Base-by-base conservation (phyloP, 2,329 filamentous ascomycete species). In the Chaetomium globosum region DNA sequence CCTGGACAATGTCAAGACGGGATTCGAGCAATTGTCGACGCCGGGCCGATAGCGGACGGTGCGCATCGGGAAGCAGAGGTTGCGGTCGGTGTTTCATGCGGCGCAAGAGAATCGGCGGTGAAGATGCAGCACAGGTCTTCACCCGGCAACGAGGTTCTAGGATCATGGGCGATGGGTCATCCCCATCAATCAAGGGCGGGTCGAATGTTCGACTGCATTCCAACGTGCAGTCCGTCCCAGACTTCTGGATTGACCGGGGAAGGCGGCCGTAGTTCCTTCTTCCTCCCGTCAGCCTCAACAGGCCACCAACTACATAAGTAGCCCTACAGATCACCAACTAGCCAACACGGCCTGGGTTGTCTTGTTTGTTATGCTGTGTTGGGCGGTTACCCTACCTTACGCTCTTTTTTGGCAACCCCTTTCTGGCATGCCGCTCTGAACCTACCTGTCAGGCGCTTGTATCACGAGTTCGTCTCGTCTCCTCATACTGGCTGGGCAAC, bases 31-130 rank as follows among this genome's bases (percentile, higher is more conserved):
- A 46, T 23, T 33, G n/a, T 39, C 31, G 19, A 21, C 59, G 36
- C 55, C 53, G 36, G 48, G 12, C 31, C 55, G 30, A 54, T 28
- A 48, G 39, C 48, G 59, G 63, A 56, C 31, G 9, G 48, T 30
- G 54, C 43, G 13, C 13, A n/a, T 43, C 39, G 39, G 39, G 16
- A 43, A n/a, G 7, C 13, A 43, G 51, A 26, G 51, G 23, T 19
- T 36, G 19, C 57, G 58, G 13, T 52, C 39, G 31, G 30, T 58
- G 58, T 65, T 66, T 65, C 61, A 64, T 28, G 60, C 60, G n/a
- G 33, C 59, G 39, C 49, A 39, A 60, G 21, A 43, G 49, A 68
- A 68, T 61, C 54, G 62, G 67, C 67, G 67, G 67, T 68, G 67
- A 67, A 36, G 31, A 33, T 61, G 57, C 57, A 61, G 59, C 39